Evolutionary conservation across 2,329 filamentous ascomycete species (phyloP), one percentile per base, ranked within the genome.

Genomic region (Claviceps monticola): DNA sequence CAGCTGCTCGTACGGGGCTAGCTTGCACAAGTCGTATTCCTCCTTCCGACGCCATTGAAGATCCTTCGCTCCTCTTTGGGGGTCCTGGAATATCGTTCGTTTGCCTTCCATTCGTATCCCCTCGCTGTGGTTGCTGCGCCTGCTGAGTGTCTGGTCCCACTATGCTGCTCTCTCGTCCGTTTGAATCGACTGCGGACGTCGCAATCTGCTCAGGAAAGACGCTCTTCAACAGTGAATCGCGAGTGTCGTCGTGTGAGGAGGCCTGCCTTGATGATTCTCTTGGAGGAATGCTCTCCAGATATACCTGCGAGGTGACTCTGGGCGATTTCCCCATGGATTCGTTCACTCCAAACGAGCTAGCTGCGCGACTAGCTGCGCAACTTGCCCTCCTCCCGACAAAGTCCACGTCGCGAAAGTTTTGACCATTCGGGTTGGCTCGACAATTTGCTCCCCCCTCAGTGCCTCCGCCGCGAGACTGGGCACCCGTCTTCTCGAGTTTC

Each of bases 211-310:
- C 49, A 16, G 38, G 17, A 7, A 36, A 13, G n/a, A 16, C 44
- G n/a, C 38, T 36, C 14, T 47, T 39, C 17, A 23, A 39, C 2
- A 36, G 21, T 9, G 43, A 45, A 17, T 38, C 41, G 29, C 39
- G 34, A 39, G 26, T 29, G 9, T 37, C 48, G n/a, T 52, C 50
- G 13, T 49, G 44, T 16, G 43, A 52, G 9, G 50, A 44, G 11
- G 39, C 34, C 6, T 52, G 19, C n/a, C 45, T 54, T 23, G 59
- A 60, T 2, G 59, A 60, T 26, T 53, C 21, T 5, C 59, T 56
- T 1, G 55, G 57, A 2, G 58, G 58, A 7, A 60, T 54, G 4
- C 36, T 47, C 14, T 54, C 51, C 9, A 57, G 29, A n/a, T 52
- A 52, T 7, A 54, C 53, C 19, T 51, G 55, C 7, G 49, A 34